Base-by-base conservation (phyloP, 1,139 yeast species). In the Debaryomyces sp. region DNA sequence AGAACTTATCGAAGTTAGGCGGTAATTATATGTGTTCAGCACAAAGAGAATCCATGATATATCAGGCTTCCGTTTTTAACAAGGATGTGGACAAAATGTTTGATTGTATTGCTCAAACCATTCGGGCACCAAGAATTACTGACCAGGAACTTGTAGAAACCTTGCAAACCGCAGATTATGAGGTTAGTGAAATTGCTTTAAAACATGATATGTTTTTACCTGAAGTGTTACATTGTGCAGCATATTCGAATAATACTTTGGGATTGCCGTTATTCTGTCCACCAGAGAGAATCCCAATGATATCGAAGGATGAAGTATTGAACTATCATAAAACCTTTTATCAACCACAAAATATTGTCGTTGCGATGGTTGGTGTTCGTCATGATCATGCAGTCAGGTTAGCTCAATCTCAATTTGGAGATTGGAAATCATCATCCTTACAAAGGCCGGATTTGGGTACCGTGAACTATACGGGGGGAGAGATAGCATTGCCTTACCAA, bases 1-100 rank as follows among this genome's bases (percentile, higher is more conserved):
- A 87, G 56, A 79, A 81, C 33, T 74, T 94, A 55, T 91, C 90
- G 48, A 76, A 83, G 45, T 70, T 94, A 48, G 99, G 99, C 39
- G 99, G 99, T 10, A 94, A 92, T 66, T 91, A 88, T 67, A 92
- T 90, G 84, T 89, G 97, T 62, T 87, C 96, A 1, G 89, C 97
- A 1, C 89, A 96, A 26, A 78, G 99, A 62, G 99, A 94, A 64
- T 82, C 95, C 5, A 80, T 94, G 74, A 83, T 94, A 72, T 94
- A 94, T 66, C 98, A 94, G 67, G 96, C 97, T 2, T 86, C 96
- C 1, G 96, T 91, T 1, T 94, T 94, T 75, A 91, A 92, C 64
- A 80, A 71, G 47, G 97, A 92, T 62, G 85, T 87, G n/a, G 95
- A 84, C 41, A 74, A 77, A 55, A 91, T 95, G 96, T 82, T 89